These are phyloP conservation scores for Chalciporus piperatus DNA, from an alignment of 768 basidiomycete genomes.

Conservation along the genomic window DNA sequence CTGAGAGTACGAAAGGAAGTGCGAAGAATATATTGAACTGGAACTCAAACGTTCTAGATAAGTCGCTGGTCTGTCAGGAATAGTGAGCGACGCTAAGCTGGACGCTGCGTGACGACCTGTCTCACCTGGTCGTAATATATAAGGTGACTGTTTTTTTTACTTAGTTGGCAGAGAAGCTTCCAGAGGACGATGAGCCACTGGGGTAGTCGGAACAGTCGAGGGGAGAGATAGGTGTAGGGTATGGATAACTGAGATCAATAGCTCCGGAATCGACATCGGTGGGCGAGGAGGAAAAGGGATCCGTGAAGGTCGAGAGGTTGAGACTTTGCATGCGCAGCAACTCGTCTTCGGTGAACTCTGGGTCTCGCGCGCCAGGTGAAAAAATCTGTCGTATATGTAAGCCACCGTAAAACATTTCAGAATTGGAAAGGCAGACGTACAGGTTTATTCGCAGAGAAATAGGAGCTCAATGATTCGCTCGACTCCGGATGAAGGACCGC, in stretches of 20 bases:
- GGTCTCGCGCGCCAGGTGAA: background rate
- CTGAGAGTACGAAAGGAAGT: background rate
- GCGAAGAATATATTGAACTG: background rate
- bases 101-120: too few relatives aligned
- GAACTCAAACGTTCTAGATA: background rate
- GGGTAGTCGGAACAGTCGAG: constrained; percentile 16
- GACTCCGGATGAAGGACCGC: constrained; percentile 1
- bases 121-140: background rate
- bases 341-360: constrained; percentile 3
- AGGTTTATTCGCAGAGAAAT: constrained; percentile 12
- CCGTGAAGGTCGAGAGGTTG: constrained; percentile 19
- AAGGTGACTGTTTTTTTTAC: background rate
- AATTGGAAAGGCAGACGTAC: constrained; percentile 7
- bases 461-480: background rate
- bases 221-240: constrained; percentile 15
- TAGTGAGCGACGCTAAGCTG: constrained; percentile 25
- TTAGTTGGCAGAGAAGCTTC: constrained; percentile 3
- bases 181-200: constrained; percentile 11
- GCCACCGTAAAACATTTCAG: background rate
- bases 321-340: constrained; percentile 15
- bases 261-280: background rate
- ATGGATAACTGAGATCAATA: background rate
- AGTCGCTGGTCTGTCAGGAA: constrained; percentile 3
- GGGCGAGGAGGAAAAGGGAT: constrained; percentile 20
- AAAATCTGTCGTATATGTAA: constrained; percentile 5